Percentiles rank a stretch among this genome's conserved stretches.
Conservation (phyloP, 805 yeast species). For the Blastobotrys peoriensis region DNA sequence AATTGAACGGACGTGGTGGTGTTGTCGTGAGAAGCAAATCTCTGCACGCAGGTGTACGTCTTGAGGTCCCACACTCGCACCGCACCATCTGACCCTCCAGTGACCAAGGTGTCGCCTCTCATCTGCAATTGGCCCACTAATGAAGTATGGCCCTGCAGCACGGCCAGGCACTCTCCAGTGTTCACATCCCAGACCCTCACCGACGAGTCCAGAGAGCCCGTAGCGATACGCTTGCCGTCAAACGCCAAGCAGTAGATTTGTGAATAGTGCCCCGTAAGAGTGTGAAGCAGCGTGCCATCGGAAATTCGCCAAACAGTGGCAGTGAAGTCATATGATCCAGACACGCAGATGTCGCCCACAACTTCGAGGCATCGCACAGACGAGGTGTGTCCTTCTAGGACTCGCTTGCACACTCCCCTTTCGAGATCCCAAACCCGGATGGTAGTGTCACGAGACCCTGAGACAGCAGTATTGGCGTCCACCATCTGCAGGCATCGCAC, state of each 20-base stretch:
- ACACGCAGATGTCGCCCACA: constrained; percentile 64
- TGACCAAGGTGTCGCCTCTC: constrained; percentile 61
- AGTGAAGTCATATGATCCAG: constrained; percentile 85
- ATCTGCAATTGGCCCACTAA: constrained; percentile 84
- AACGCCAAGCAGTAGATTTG: constrained; percentile 91
- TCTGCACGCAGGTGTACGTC: constrained; percentile 71
- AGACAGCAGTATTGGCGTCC: constrained; percentile 67
- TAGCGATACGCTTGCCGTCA: constrained; percentile 83
- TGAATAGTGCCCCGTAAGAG: constrained; percentile 85
- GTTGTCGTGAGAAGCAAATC: constrained; percentile 40
- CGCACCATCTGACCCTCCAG: constrained; percentile 84
- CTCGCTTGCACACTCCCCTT: constrained; percentile 74
- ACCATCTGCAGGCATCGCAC: constrained; percentile 81
- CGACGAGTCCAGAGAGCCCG: constrained; percentile 92
- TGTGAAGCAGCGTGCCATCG: constrained; percentile 83
- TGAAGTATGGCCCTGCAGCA: constrained; percentile 82
- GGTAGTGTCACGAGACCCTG: constrained; percentile 89
- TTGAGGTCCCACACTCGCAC: constrained; percentile 79
- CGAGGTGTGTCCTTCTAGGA: constrained; percentile 63
- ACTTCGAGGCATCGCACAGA: constrained; percentile 75
- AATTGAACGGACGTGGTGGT: constrained; percentile 37
- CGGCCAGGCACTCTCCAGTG: constrained; percentile 73
- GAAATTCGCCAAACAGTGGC: constrained; percentile 89
- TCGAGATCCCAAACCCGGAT: constrained; percentile 94
- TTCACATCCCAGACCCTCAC: constrained; percentile 93